A percentile compares a stretch with the other conserved stretches of the same genome.
Evolutionary conservation across 345 rosid genomes (phyloP).

Genomic region (Syzygium aromaticum): DNA sequence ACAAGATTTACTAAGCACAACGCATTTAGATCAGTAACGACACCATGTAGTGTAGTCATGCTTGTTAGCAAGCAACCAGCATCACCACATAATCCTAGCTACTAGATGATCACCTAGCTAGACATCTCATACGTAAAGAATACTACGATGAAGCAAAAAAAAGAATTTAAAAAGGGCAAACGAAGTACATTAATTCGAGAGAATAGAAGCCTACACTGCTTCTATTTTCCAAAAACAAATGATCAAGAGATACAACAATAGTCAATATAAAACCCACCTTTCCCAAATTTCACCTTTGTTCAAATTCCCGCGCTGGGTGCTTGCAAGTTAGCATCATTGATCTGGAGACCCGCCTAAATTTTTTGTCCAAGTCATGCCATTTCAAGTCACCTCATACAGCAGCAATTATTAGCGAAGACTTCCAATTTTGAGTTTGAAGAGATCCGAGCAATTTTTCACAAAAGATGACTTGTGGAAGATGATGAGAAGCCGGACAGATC

Average conservation of each 20-base stretch:
- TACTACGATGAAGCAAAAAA: neutral
- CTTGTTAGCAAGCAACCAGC: neutral
- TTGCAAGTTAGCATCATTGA: neutral
- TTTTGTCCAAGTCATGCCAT: neutral
- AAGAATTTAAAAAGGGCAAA: neutral
- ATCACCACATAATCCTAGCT: neutral
- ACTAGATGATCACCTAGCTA: neutral
- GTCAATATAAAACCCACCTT: neutral
- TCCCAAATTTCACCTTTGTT: neutral
- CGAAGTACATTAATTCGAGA: neutral
- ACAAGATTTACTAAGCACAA: neutral
- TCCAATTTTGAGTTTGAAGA: neutral
- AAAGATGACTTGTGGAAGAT: constrained; percentile 32
- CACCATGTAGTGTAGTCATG: neutral
- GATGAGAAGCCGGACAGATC: constrained; percentile 35
- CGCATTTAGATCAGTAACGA: neutral
- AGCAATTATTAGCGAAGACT: neutral
- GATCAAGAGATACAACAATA: neutral
- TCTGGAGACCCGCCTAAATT: neutral
- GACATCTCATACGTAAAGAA: neutral
- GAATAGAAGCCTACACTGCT: neutral
- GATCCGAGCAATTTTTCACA: constrained; percentile 11
- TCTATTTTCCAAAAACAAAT: neutral
- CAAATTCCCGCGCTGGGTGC: neutral
- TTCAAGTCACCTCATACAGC: neutral